A percentile compares a stretch with the other conserved stretches of the same genome.
Conservation (phyloP, 805 yeast species). For the Wickerhamomyces xylosicus region DNA sequence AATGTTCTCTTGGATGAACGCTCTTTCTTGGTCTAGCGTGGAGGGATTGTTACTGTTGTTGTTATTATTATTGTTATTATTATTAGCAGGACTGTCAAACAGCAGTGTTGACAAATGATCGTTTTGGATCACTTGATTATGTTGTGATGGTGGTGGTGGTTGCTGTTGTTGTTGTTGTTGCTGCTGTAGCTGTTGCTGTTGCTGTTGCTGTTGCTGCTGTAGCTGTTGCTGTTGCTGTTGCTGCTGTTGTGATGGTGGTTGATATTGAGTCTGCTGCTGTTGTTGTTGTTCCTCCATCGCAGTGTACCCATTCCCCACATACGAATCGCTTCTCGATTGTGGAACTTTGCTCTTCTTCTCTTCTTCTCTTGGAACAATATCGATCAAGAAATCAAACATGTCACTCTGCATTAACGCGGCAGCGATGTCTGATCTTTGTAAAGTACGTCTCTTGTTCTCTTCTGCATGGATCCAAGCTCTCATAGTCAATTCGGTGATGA, state of each 20-base stretch:
- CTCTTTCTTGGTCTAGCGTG: neutral
- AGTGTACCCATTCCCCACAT: too few relatives aligned
- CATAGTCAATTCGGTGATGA: conserved; percentile 95
- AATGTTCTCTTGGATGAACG: neutral
- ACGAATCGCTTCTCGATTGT: too few relatives aligned
- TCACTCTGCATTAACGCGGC: conserved; percentile 91
- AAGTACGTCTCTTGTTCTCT: conserved; percentile 86
- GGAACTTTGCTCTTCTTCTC: conserved; percentile 24
- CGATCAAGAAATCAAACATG: conserved; percentile 95
- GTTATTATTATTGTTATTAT: conserved; percentile 1
- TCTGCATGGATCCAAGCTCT: conserved; percentile 99
- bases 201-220: conserved; percentile 1
- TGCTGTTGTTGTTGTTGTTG: neutral
- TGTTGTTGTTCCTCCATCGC: neutral
- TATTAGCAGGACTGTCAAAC: neutral
- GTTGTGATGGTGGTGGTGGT: neutral
- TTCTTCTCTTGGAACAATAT: conserved; percentile 87
- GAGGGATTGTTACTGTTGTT: conserved; percentile 1
- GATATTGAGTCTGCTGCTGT: neutral
- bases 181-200: conserved; percentile 1
- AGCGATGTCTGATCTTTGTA: conserved; percentile 90
- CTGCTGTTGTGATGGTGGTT: conserved; percentile 1
- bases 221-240: conserved; percentile 1
- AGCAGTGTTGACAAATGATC: neutral
- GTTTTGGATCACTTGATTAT: too few relatives aligned